Base-by-base conservation (phyloP, 78 protist genomes). In the Dictyostelium citrinum region DNA sequence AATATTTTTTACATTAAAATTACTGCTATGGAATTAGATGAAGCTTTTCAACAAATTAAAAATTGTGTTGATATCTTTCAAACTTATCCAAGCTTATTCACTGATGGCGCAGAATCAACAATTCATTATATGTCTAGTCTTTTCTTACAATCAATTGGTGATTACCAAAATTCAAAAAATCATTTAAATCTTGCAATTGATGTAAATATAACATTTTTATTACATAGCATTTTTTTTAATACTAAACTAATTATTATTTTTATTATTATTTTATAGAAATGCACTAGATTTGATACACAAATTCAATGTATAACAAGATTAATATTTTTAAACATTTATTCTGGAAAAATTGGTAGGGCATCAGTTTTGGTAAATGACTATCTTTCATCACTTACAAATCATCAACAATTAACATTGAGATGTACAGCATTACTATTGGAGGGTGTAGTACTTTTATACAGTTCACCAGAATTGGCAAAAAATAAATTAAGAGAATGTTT, bases 211-310 rank as follows among this genome's bases (percentile, higher is more conserved):
- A 39, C 2, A 5, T 39, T 5, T 39, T 5, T 39, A 39, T 39
- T n/a, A 10, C 8, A 14, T 55, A 14, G 3, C 5, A 20, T 55
- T 20, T 55, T 5, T 55, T 14, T 55, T 55, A 5, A 20, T 1
- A 49, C 0, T 49, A 16, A 49, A 39, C 43, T 39, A 20, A 20
- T 2, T 51, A n/a, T 51, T 31, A 35, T n/a, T 76, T 6, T 45
- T 76, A 49, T 51, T 31, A 0, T 5, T 24, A 45, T 45, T 7
- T 45, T 45, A 49, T 14, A 86, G 92, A 76, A 86, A 86, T 75
- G 84, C 14, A 86, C 61, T 31, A 75, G 92, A 64, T 86, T 86
- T 61, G 92, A 86, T 77, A 60, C 64, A 11, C 92, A 86, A 64
- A 86, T 86, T 64, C 71, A 76, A 45, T 86, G 84, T 31, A 77